Evolutionary conservation across 768 basidiomycete species (phyloP).

Genomic region (Tubosaeta sp.): DNA sequence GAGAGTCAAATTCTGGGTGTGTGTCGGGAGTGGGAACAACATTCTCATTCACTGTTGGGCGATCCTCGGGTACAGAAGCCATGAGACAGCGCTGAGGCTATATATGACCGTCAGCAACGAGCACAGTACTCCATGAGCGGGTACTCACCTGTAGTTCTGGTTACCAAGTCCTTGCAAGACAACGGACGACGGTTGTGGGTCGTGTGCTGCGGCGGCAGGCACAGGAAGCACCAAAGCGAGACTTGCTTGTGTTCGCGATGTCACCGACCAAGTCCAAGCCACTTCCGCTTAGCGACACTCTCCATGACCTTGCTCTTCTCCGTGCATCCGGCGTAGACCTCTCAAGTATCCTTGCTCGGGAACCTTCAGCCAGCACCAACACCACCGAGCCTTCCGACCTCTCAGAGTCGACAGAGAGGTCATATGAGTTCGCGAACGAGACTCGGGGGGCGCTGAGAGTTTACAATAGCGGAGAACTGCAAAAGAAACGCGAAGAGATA

Average conservation of each 20-base stretch:
- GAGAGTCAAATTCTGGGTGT: slow-evolving; percentile 50
- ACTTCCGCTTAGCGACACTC: slow-evolving; percentile 51
- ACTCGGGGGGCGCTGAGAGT: slow-evolving; percentile 54
- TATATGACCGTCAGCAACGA: neutral
- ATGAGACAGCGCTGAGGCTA: slow-evolving; percentile 1
- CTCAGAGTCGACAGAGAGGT: slow-evolving; percentile 33
- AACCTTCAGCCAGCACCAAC: neutral
- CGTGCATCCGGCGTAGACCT: slow-evolving; percentile 53
- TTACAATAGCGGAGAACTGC: slow-evolving; percentile 41
- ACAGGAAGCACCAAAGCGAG: neutral
- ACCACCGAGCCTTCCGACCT: slow-evolving; percentile 10
- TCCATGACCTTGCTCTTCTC: slow-evolving; percentile 70
- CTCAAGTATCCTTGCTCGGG: slow-evolving; percentile 24
- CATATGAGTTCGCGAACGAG: slow-evolving; percentile 56
- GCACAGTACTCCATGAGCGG: neutral
- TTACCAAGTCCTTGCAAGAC: neutral
- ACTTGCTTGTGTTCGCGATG: slow-evolving; percentile 9
- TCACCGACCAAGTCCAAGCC: slow-evolving; percentile 36
- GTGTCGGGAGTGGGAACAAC: slow-evolving; percentile 10
- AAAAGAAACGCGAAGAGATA: slow-evolving; percentile 48
- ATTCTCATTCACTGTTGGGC: neutral
- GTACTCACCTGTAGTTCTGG: neutral
- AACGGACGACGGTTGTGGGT: neutral
- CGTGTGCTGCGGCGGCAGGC: neutral
- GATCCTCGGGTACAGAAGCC: slow-evolving; percentile 15